Evolutionary conservation across 176 grass and related monocot species (phyloP).

Genomic region (Zoysia japonica): DNA sequence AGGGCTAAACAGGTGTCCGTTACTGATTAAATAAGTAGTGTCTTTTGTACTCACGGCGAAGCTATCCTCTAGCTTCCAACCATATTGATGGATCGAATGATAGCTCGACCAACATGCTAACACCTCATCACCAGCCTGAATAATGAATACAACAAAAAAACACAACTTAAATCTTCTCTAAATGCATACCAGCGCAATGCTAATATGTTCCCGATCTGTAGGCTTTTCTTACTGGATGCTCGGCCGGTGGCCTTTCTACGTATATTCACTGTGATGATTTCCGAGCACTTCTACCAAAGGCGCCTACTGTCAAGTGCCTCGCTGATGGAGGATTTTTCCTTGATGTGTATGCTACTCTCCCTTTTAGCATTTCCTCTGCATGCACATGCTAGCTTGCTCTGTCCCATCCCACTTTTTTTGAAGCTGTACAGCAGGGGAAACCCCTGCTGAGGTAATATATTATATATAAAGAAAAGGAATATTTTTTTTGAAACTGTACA

Average conservation of each 20-base stretch:
- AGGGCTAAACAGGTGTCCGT: slow-evolving; percentile 65
- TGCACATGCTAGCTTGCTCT: background rate
- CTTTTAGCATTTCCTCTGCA: background rate
- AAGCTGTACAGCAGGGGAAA: too few relatives aligned
- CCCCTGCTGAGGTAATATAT: too few relatives aligned
- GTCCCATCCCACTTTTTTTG: background rate
- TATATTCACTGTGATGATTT: slow-evolving; percentile 83
- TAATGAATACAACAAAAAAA: background rate
- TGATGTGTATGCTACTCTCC: slow-evolving; percentile 51
- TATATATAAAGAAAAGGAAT: too few relatives aligned
- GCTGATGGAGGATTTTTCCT: slow-evolving; percentile 87
- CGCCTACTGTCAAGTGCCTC: slow-evolving; percentile 65
- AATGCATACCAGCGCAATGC: background rate
- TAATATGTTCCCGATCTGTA: slow-evolving; percentile 29
- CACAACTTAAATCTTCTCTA: background rate
- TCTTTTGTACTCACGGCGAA: background rate
- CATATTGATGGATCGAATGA: background rate
- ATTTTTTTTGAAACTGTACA: too few relatives aligned
- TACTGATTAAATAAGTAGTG: background rate
- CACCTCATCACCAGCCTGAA: background rate
- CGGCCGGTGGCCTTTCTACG: slow-evolving; percentile 74
- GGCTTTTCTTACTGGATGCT: slow-evolving; percentile 84
- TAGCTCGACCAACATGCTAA: background rate
- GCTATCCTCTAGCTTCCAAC: background rate
- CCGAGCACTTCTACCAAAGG: slow-evolving; percentile 59